Evolutionary conservation across 768 basidiomycete genomes (phyloP), one percentile per base, ranked within the genome.

Genomic region (Pleurotus sapidus): DNA sequence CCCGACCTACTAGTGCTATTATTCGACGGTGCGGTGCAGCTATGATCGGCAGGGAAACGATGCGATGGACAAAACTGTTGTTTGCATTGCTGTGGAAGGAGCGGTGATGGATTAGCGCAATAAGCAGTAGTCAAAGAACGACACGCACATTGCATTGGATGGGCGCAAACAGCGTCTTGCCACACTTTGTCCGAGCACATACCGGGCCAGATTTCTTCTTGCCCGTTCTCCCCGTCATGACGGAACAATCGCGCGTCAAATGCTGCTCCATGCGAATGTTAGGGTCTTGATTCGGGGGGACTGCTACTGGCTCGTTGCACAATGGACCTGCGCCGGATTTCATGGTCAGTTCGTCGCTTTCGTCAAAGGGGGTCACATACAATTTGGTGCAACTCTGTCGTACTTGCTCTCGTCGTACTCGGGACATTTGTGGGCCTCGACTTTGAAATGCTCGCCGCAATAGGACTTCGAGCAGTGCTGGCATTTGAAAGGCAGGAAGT

Each of bases 401-500:
- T 83, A 79, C 66, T 84, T 84, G 61, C 71, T 75, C 66, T 87
- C 84, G 62, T 93, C 88, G 64, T 87, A 92, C 63, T 87, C 77
- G 2, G 79, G 68, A 65, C 93, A 92, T 38, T 70, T 74, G 64
- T 94, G 92, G 2, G 77, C 78, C 15, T 79, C 73, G 11, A 87
- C 88, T 59, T 80, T 81, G 74, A 87, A 93, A 66, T 95, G 92
- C 11, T 91, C 88, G 42, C 84, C 83, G 63, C 93, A 95, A 73
- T 85, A 94, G 0, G 78, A 75, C 14, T 77, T 69, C 12, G 77
- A 66, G 68, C 92, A 95, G 64, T 92, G 89, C 49, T 89, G 86
- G 68, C 92, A 95, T 71, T 87, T 89, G 78, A 93, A 89, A 0
- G 92, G 91, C 9, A 94, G 75, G 62, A 93, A 93, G 75, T 94